Conservation (phyloP, 1,284 basidiomycete species). For the Pseudozyma hubeiensis region DNA sequence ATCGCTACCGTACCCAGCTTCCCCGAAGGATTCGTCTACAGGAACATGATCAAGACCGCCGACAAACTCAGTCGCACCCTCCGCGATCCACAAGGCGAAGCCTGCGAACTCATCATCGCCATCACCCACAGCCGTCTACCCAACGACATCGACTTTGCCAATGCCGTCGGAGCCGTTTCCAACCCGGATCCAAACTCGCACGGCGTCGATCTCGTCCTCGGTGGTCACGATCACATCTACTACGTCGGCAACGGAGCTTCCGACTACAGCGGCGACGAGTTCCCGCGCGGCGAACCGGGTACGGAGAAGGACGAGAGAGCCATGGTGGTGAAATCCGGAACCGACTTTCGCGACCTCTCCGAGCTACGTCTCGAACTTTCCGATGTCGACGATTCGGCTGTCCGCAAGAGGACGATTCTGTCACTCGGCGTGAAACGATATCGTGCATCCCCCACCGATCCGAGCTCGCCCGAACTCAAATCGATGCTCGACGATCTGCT, state of each 20-base stretch:
- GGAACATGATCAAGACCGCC: conserved; percentile 56
- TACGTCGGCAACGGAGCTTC: conserved; percentile 81
- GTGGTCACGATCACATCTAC: conserved; percentile 91
- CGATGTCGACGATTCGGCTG: conserved; percentile 73
- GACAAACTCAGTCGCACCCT: conserved; percentile 75
- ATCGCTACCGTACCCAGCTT: conserved; percentile 85
- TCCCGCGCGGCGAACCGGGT: conserved; percentile 74
- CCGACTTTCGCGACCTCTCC: conserved; percentile 88
- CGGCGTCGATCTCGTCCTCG: conserved; percentile 85
- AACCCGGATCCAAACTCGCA: conserved; percentile 72
- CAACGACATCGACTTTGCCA: conserved; percentile 74
- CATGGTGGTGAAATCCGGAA: conserved; percentile 82
- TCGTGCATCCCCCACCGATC: conserved; percentile 75
- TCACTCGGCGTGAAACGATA: conserved; percentile 78
- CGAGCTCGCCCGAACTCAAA: conserved; percentile 75
- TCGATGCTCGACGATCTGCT: conserved; percentile 77
- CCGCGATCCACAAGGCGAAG: conserved; percentile 77
- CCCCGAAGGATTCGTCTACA: conserved; percentile 76
- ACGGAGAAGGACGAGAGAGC: conserved; percentile 76
- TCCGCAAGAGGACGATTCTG: conserved; percentile 78
- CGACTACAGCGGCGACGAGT: conserved; percentile 79
- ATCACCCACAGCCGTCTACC: conserved; percentile 82
- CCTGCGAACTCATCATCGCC: conserved; percentile 77
- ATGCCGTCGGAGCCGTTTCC: conserved; percentile 74
- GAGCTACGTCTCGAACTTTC: conserved; percentile 78